Percentiles rank a stretch among this genome's conserved stretches.
phyloP scores from a whole-genome alignment of 1,284 basidiomycete genomes.

The Rhodotorula sp. region DNA sequence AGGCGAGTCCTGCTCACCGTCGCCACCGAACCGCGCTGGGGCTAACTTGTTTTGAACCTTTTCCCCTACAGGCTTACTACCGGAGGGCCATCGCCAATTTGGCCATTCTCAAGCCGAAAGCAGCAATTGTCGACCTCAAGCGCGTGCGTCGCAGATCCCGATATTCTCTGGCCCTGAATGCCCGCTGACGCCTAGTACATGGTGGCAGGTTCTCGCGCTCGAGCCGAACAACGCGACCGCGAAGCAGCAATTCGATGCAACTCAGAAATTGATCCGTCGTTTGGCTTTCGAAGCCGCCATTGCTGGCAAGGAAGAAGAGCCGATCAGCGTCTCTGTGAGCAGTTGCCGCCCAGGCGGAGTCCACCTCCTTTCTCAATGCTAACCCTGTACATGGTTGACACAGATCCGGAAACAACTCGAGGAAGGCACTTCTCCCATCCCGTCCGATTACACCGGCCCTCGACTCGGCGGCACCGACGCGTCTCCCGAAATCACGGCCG shows the following conservation, averaged over 20 bases:
- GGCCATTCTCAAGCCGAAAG: conserved; percentile 78
- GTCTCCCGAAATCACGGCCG: conserved; percentile 57
- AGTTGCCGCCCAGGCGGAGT: conserved; percentile 26
- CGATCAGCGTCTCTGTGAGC: conserved; percentile 59
- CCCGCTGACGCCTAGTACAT: background rate
- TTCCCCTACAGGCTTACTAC: conserved; percentile 45
- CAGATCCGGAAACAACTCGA: conserved; percentile 63
- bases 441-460: conserved; percentile 67
- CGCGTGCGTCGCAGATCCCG: conserved; percentile 50
- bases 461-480: conserved; percentile 55
- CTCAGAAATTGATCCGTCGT: conserved; percentile 79
- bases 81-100: conserved; percentile 89
- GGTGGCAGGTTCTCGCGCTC: conserved; percentile 62
- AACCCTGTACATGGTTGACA: background rate
- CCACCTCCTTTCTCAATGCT: background rate
- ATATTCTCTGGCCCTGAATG: background rate
- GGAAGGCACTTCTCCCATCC: conserved; percentile 64
- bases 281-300: conserved; percentile 48
- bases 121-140: conserved; percentile 81
- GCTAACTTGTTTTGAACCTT: conserved; percentile 42
- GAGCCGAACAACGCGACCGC: conserved; percentile 85
- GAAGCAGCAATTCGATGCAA: conserved; percentile 75
- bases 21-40: too few species aligned
- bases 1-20: conserved; percentile 58
- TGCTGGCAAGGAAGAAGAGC: conserved; percentile 35